Conservation (phyloP, 257 asterid genomes). For the Solanum sparsipilum region DNA sequence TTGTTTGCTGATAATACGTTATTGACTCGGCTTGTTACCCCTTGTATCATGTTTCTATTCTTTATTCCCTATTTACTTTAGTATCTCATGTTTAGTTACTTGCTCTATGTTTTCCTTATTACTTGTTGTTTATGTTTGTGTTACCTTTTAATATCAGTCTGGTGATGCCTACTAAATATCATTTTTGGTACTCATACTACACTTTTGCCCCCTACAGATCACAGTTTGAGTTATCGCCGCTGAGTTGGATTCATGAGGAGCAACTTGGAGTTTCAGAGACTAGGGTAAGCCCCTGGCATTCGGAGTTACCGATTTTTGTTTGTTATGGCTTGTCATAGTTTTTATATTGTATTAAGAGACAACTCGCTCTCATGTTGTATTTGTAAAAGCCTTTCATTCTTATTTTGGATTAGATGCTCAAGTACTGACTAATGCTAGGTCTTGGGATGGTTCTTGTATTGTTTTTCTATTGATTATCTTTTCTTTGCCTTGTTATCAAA, state of each 20-base stretch:
- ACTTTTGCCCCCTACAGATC: too few relatives aligned
- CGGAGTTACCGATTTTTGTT: neutral
- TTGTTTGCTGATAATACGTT: too few relatives aligned
- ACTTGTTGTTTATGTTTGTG: too few relatives aligned
- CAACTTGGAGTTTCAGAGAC: neutral
- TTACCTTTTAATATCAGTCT: too few relatives aligned
- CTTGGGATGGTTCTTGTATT: neutral
- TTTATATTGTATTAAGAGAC: neutral
- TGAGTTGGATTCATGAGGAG: neutral
- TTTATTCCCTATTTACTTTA: too few relatives aligned
- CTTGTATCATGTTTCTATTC: too few relatives aligned
- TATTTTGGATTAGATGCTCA: neutral
- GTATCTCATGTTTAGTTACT: too few relatives aligned
- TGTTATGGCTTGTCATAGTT: neutral
- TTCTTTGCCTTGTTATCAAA: neutral
- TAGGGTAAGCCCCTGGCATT: neutral
- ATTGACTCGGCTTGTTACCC: too few relatives aligned
- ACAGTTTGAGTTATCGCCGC: neutral
- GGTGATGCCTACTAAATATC: too few relatives aligned
- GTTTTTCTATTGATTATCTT: neutral
- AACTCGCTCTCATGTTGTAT: neutral
- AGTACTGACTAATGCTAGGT: neutral
- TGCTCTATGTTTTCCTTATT: too few relatives aligned
- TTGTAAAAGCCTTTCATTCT: neutral
- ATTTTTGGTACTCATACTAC: too few relatives aligned